These are phyloP conservation scores for Colletotrichum tanaceti DNA, from an alignment of 2,329 filamentous ascomycete genomes.

Conservation along the genomic window DNA sequence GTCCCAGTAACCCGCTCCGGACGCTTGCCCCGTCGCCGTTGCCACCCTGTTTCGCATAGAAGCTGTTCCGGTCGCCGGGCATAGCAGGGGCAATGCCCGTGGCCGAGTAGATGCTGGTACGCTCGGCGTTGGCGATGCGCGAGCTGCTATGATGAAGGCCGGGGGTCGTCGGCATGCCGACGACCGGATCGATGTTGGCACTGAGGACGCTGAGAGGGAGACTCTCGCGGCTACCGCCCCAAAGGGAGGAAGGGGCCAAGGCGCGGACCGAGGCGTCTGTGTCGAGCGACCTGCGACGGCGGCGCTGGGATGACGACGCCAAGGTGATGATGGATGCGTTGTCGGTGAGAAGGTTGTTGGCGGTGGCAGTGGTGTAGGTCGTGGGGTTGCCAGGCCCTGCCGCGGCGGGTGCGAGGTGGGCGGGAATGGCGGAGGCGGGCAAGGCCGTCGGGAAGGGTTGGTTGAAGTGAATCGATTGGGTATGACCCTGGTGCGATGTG, in stretches of 20 bases:
- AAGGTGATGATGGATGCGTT: constrained; percentile 88
- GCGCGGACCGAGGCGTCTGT: constrained; percentile 88
- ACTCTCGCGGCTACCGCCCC: constrained; percentile 83
- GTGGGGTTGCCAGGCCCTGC: constrained; percentile 66
- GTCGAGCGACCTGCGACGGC: constrained; percentile 82
- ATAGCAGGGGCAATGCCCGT: constrained; percentile 75
- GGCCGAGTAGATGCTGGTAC: constrained; percentile 85
- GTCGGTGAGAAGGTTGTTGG: constrained; percentile 84
- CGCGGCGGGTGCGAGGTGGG: constrained; percentile 70
- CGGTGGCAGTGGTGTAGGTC: constrained; percentile 82
- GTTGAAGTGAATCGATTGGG: constrained; percentile 69
- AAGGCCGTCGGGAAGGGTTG: constrained; percentile 73
- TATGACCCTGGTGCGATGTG: constrained; percentile 43
- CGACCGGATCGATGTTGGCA: constrained; percentile 69
- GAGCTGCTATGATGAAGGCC: constrained; percentile 65
- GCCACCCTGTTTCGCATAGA: constrained; percentile 73
- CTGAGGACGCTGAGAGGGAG: constrained; percentile 83
- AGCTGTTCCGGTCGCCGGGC: constrained; percentile 82
- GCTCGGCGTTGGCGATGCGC: constrained; percentile 60
- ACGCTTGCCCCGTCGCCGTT: constrained; percentile 79
- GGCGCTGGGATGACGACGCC: constrained; percentile 83
- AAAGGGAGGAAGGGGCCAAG: constrained; percentile 83
- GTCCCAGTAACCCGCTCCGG: constrained; percentile 80
- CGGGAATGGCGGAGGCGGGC: constrained; percentile 78
- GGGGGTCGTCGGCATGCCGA: constrained; percentile 57